phyloP scores from a whole-genome alignment of 108 stramenopile species.

The Skeletonema grethae region DNA sequence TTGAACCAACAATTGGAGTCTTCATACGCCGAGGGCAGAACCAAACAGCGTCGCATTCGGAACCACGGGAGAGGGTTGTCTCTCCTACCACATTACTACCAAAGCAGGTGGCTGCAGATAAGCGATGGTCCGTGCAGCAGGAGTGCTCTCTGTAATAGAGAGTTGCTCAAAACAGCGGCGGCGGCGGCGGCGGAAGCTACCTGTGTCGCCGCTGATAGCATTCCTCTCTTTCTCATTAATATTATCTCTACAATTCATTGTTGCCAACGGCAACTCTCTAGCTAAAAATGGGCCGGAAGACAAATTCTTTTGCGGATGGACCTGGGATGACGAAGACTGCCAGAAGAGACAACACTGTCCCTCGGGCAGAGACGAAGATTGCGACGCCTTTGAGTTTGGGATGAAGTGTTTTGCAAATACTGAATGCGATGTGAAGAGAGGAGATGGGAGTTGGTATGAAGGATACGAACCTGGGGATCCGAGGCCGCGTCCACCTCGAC shows the following conservation, averaged over 20 bases:
- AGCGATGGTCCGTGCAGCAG: neutral
- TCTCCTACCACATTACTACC: too few species aligned
- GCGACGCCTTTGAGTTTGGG: constrained; percentile 36
- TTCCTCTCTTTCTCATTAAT: neutral
- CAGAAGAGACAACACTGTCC: constrained; percentile 42
- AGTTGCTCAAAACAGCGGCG: neutral
- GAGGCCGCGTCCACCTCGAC: constrained; percentile 3
- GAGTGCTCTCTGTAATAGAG: neutral
- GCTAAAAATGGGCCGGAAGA: constrained; percentile 43
- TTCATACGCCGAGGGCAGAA: constrained; percentile 4
- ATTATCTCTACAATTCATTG: neutral
- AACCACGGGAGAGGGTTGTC: too few species aligned
- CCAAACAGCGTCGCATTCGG: neutral
- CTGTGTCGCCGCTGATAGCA: neutral
- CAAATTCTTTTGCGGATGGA: constrained; percentile 46
- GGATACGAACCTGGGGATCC: constrained; percentile 1
- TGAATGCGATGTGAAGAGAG: constrained; percentile 32
- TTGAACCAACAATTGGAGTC: neutral
- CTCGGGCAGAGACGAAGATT: constrained; percentile 40
- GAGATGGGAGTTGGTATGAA: constrained; percentile 27
- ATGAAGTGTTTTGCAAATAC: constrained; percentile 47
- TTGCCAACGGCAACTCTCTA: neutral
- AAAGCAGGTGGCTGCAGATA: too few species aligned
- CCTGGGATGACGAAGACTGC: constrained; percentile 47
- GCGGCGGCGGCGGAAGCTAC: neutral